Conservation (phyloP, 148 eudicot genomes). For the Talinum fruticosum region DNA sequence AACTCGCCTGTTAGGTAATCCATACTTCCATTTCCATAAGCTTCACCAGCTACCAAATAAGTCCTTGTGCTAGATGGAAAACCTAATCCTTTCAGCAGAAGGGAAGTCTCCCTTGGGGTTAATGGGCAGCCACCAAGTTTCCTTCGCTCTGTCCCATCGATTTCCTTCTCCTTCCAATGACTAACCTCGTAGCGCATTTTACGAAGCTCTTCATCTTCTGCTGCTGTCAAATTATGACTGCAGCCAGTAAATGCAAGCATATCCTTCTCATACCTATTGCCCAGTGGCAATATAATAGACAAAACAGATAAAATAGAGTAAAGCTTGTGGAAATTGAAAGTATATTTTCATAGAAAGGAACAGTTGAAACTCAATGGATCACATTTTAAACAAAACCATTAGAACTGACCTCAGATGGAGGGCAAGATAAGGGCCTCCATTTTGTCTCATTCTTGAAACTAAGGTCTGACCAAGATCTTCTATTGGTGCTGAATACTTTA, state of each 20-base stretch:
- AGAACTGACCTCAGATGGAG: slow-evolving; percentile 75
- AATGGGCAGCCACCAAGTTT: slow-evolving; percentile 90
- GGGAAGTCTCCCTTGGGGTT: slow-evolving; percentile 91
- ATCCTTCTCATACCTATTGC: slow-evolving; percentile 91
- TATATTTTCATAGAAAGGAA: no score
- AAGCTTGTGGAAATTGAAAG: not conserved
- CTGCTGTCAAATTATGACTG: slow-evolving; percentile 81
- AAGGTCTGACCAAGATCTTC: slow-evolving; percentile 76
- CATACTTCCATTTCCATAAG: slow-evolving; percentile 95
- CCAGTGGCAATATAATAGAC: not conserved
- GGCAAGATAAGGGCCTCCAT: slow-evolving; percentile 82
- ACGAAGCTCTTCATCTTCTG: slow-evolving; percentile 81
- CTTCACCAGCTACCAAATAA: slow-evolving; percentile 94
- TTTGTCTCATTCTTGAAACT: slow-evolving; percentile 77
- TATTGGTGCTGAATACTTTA: slow-evolving; percentile 77
- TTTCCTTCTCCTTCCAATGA: slow-evolving; percentile 99
- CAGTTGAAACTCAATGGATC: not conserved
- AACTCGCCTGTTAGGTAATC: slow-evolving; percentile 55
- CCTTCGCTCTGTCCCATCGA: slow-evolving; percentile 77
- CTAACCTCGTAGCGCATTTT: slow-evolving; percentile 80
- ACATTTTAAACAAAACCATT: not conserved
- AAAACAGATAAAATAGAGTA: not conserved
- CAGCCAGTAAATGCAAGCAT: slow-evolving; percentile 99
- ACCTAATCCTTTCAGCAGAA: slow-evolving; percentile 74
- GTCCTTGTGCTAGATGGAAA: slow-evolving; percentile 73